These are phyloP conservation scores for Brassica cretica DNA, from an alignment of 345 rosid species.

Conservation along the genomic window DNA sequence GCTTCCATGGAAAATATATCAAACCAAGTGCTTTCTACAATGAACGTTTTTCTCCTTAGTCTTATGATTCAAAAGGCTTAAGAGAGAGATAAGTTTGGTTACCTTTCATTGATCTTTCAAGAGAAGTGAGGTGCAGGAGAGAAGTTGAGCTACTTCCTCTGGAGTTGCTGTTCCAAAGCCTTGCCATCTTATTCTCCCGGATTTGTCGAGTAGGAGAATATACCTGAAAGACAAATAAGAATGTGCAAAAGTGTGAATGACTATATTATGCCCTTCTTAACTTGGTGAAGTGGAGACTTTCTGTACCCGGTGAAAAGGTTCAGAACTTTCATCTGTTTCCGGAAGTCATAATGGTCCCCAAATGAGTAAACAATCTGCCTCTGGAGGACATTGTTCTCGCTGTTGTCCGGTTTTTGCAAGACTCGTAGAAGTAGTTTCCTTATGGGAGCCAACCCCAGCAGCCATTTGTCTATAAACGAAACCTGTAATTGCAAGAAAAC, in stretches of 20 bases:
- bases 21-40: background rate
- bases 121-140: conserved; percentile 71
- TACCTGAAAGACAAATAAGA: conserved; percentile 49
- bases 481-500: conserved; percentile 48
- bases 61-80: background rate
- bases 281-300: conserved; percentile 4
- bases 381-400: conserved; percentile 47
- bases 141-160: conserved; percentile 74
- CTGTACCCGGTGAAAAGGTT: conserved; percentile 94
- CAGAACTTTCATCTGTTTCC: conserved; percentile 77
- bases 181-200: conserved; percentile 92
- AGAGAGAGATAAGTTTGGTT: conserved; percentile 4
- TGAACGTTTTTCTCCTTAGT: background rate
- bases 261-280: background rate
- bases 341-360: conserved; percentile 84
- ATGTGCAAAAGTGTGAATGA: background rate
- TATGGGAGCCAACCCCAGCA: conserved; percentile 59
- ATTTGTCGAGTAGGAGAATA: conserved; percentile 65
- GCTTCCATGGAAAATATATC: background rate
- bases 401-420: conserved; percentile 56
- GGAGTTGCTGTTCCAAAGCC: conserved; percentile 74
- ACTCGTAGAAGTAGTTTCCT: conserved; percentile 64
- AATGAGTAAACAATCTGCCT: conserved; percentile 75
- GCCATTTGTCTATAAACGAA: conserved; percentile 82
- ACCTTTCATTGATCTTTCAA: conserved; percentile 57